Base-by-base conservation (phyloP, 345 rosid genomes). In the Corchorus olitorius region DNA sequence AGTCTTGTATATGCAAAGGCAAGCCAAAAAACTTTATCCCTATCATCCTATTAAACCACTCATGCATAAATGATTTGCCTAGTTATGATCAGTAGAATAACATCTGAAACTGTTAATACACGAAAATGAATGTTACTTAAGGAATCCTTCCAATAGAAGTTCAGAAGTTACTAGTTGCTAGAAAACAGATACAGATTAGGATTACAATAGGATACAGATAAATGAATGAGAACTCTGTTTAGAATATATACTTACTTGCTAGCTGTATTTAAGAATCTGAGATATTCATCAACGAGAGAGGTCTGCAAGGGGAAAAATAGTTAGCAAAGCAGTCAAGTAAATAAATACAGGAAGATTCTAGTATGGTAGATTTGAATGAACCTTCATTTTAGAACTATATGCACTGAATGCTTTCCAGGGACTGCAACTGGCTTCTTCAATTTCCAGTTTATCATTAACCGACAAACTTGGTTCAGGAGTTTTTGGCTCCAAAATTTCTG, bases 251-350 rank as follows among this genome's bases (percentile, higher is more conserved):
- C 97, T 89, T 78, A 90, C 94, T 88, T 93, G 82, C 71, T 81
- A 48, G 91, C 96, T 1, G 89, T 86, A 78, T 93, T 93, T 65
- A 93, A 67, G 72, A 93, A 77, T 75, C 67, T 88, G 48, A 93
- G 86, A 64, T 87, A 93, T 70, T 89, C 94, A 67, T 84, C 85
- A 80, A 88, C 84, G 49, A 87, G 84, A 63, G 89, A 87, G 0
- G 79, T 82, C 97, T 92, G 89, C 80, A 82, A 62, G 35, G 81
- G 6, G 16, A 73, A 19, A 55, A 35, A 13, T 22, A 41, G 50
- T 61, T 45, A 22, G 16, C 20, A 49, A 19, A 9, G 34, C 46
- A 55, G 68, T 39, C 10, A 63, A 68, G 22, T 37, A 53, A 56
- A 6, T 48, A 75, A 70, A 27, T 22, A 10, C 0, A 48, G 37